Base-by-base conservation (phyloP, 148 eudicot genomes). In the Suaeda aralocaspica region DNA sequence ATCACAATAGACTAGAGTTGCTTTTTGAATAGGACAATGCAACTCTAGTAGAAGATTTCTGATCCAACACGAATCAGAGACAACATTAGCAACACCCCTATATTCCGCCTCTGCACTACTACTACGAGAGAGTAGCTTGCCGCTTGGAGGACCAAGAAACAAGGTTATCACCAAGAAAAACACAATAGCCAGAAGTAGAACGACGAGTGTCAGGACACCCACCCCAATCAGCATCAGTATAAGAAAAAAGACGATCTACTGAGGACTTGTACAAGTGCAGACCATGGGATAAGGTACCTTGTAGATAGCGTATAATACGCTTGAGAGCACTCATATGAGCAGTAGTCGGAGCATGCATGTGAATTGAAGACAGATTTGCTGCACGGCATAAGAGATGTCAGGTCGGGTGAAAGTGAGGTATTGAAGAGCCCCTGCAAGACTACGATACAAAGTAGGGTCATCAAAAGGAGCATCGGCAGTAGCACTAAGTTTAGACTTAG, bases 21-120 rank as follows among this genome's bases (percentile, higher is more conserved):
- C 50, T 11, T 46, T 46, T n/a, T n/a, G n/a, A n/a, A n/a, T n/a
- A n/a, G n/a, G n/a, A n/a, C n/a, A n/a, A n/a, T n/a, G n/a, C n/a
- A 46, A 46, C 50, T 46, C 50, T 7, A 46, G 50, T 9, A 46
- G 50, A 5, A 46, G 14, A 46, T 46, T 46, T 5, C 50, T 5
- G 14, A 46, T 46, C 50, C 50, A 46, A 14, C 50, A 46, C 14
- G 16, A 46, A 46, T 4, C 50, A 46, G 50, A 46, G 50, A 73
- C 64, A 1, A 39, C 71, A 30, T 74, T 66, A 0, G 66, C 71
- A n/a, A 74, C 66, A 0, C 30, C 66, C 0, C 66, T 14, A 4
- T 74, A 67, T 29, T 57, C 66, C 0, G 46, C 71, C 26, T 74
- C 66, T 0, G 46, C 71, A 57, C 66, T 74, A 9, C 71, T 66